These are phyloP conservation scores for Picochlorum sp. DNA, from an alignment of 139 green algal genomes.

Conservation along the genomic window DNA sequence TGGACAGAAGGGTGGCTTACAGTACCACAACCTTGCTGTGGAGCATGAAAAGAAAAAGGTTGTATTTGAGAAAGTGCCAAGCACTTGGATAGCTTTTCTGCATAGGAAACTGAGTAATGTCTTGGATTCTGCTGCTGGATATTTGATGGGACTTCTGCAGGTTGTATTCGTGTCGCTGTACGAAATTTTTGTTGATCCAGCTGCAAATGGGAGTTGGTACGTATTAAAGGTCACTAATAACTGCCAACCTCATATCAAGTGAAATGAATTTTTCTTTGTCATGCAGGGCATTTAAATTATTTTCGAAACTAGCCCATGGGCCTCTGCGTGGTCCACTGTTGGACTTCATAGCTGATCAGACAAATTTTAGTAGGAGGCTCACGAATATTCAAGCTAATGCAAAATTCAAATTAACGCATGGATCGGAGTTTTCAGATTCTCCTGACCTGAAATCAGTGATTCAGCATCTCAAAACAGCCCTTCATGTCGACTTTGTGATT, in stretches of 20 bases:
- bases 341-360: conserved; percentile 65
- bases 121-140: conserved; percentile 46
- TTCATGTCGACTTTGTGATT: conserved; percentile 72
- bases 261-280: not conserved
- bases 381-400: conserved; percentile 67
- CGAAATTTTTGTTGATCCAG: conserved; percentile 60
- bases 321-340: conserved; percentile 59
- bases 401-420: conserved; percentile 54
- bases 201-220: conserved; percentile 39
- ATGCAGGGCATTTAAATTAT: conserved; percentile 37
- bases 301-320: conserved; percentile 39
- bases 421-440: not conserved
- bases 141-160: conserved; percentile 51
- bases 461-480: conserved; percentile 37
- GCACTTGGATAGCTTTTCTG: no score
- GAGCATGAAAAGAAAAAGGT: conserved; percentile 4
- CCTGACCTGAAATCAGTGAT: conserved; percentile 59
- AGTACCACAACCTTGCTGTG: conserved; percentile 18
- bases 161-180: conserved; percentile 61
- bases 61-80: not conserved
- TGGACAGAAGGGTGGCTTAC: not conserved
- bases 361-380: conserved; percentile 84
- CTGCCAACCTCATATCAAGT: no score
- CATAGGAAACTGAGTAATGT: conserved; percentile 39
- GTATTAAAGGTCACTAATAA: not conserved